Conservation (phyloP, 257 asterid species). For the Rauvolfia tetraphylla region DNA sequence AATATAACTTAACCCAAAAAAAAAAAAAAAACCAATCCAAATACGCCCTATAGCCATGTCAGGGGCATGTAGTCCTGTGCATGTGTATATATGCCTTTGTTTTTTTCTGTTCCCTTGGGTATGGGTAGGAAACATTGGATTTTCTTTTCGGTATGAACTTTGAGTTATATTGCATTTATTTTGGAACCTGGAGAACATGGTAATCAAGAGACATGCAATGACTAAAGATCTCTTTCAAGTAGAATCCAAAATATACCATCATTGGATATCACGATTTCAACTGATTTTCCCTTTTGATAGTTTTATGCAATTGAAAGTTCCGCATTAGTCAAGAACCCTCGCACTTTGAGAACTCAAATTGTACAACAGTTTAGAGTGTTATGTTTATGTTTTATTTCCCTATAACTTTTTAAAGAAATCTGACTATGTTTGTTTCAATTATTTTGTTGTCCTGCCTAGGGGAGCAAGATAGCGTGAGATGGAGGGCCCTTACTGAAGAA, state of each 20-base stretch:
- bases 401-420: neutral
- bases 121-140: neutral
- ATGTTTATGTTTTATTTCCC: neutral
- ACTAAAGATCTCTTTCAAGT: neutral
- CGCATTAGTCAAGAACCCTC: neutral
- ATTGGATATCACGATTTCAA: neutral
- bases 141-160: neutral
- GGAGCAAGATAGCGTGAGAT: constrained; percentile 56
- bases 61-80: no score
- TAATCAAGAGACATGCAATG: neutral
- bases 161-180: neutral
- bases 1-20: no score
- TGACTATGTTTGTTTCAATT: neutral
- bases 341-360: neutral
- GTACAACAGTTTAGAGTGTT: neutral
- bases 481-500: constrained; percentile 75
- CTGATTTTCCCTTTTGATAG: neutral
- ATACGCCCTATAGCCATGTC: no score
- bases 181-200: neutral
- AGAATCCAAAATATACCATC: neutral
- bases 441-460: constrained; percentile 37
- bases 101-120: neutral
- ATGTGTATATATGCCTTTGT: neutral
- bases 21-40: no score
- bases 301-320: neutral